These are phyloP conservation scores for Magnaporthiopsis rhizophila DNA, from an alignment of 2,329 filamentous ascomycete species.

Conservation along the genomic window DNA sequence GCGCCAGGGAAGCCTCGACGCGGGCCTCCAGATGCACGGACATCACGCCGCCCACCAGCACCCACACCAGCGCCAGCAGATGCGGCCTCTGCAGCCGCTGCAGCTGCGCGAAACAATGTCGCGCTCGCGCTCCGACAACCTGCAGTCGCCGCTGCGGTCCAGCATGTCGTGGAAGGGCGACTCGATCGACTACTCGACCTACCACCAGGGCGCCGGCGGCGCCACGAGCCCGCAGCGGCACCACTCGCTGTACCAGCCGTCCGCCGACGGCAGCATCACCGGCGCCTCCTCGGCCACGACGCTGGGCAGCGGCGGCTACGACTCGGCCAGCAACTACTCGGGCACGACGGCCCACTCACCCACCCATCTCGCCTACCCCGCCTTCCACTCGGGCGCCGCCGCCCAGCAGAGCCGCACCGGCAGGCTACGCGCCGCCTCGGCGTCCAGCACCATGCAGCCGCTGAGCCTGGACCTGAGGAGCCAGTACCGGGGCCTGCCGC, in stretches of 20 bases:
- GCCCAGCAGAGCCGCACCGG: constrained; percentile 33
- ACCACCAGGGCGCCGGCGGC: constrained; percentile 27
- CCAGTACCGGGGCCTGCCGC: constrained; percentile 32
- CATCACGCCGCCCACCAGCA: constrained; percentile 33
- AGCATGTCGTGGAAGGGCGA: constrained; percentile 58
- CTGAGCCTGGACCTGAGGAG: constrained; percentile 36
- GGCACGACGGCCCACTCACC: constrained; percentile 44
- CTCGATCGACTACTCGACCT: constrained; percentile 48
- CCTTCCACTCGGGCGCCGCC: constrained; percentile 28
- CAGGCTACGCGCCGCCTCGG: constrained; percentile 40
- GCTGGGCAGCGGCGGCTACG: constrained; percentile 33
- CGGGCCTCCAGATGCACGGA: constrained; percentile 35
- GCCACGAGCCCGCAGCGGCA: constrained; percentile 37
- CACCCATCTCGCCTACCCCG: constrained; percentile 41
- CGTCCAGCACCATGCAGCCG: constrained; percentile 27
- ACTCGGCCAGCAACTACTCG: constrained; percentile 39
- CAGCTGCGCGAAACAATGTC: constrained; percentile 50
- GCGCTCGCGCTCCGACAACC: constrained; percentile 47
- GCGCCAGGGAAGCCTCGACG: constrained; percentile 38
- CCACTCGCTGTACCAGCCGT: constrained; percentile 38
- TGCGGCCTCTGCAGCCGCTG: constrained; percentile 48
- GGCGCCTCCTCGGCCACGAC: constrained; percentile 28
- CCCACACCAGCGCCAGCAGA: constrained; percentile 28
- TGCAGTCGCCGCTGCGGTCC: constrained; percentile 50
- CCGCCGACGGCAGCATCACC: constrained; percentile 31